Conservation (phyloP, 352 stramenopile species). For the Pythium catenulatum region DNA sequence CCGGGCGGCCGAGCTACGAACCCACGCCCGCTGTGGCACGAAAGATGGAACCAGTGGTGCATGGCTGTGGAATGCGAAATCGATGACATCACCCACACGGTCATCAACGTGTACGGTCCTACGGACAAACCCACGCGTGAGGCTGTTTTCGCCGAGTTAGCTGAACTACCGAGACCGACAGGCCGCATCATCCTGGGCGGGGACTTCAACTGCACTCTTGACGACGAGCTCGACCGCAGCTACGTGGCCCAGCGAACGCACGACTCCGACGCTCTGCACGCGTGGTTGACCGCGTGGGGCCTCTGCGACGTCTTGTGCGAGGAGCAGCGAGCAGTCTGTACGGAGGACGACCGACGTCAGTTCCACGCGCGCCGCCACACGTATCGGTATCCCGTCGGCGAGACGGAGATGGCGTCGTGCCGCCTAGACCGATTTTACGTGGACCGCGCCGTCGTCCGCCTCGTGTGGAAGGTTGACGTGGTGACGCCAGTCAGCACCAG, state of each 20-base stretch:
- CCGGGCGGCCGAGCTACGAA: not conserved
- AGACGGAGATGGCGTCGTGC: not conserved
- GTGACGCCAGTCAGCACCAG: not conserved
- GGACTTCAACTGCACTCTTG: constrained; percentile 31
- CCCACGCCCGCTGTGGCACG: not conserved
- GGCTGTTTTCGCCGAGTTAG: not conserved
- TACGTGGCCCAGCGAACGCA: not conserved
- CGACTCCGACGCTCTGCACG: not conserved
- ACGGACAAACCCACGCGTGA: not conserved
- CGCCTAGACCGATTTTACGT: constrained; percentile 25
- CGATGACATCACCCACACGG: not conserved
- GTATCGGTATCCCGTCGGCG: not conserved
- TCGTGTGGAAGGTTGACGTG: not conserved
- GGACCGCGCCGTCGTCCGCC: not conserved
- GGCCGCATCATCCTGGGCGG: not conserved
- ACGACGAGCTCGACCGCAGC: not conserved
- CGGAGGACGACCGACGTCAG: not conserved
- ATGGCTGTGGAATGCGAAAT: constrained; percentile 7
- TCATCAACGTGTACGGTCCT: constrained; percentile 23
- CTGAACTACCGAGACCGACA: not conserved
- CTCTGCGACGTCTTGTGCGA: not conserved
- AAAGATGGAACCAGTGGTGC: constrained; percentile 16
- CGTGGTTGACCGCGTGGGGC: not conserved
- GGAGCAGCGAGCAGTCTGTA: not conserved
- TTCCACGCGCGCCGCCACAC: constrained; percentile 7